Evolutionary conservation across 176 grass and related monocot genomes (phyloP), one percentile per base, ranked within the genome.

Genomic region (Cenchrus purpureus): DNA sequence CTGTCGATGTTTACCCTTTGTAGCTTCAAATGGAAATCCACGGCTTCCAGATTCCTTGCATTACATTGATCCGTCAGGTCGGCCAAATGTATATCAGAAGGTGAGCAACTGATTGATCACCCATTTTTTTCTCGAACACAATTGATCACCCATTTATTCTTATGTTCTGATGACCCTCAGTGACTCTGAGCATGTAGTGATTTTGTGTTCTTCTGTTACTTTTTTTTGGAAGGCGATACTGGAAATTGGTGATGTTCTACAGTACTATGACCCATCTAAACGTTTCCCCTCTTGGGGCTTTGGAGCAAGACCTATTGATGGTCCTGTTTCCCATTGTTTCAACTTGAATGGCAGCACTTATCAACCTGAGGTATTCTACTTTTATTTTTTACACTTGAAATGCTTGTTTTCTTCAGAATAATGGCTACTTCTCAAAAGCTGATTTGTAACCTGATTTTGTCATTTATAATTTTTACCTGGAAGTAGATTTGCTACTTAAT

Each of bases 11-110:
- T 83, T 77, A 70, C 15, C 87, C 66, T 87, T 82, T 70, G 20
- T 86, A 99, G 97, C 97, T 86, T 99, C 97, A 82, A 99, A 99
- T 99, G 97, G 97, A 88, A 99, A 99, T 84, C 93, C 93, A 15
- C 90, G 97, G 12, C 91, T 99, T 81, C 93, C 93, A 65, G 97
- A 99, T 96, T 99, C 97, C 42, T 96, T 99, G 88, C 97, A 99
- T 84, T 99, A 99, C 84, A 96, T 99, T 89, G 97, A 99, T 29
- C 97, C 97, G 65, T 91, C 97, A 58, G 97, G 97, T 81, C 91
- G 97, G 54, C 91, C 97, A 76, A 99, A 99, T 92, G 97, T 92
- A 65, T 99, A 99, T 95, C 97, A 99, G 86, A 96, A 90, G 89
- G 97, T 99, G 84, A 94, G 91, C 28, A 82, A 84, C 66, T 77